Evolutionary conservation across 805 yeast species (phyloP), one percentile per base, ranked within the genome.

Genomic region (Lipomyces orientalis): DNA sequence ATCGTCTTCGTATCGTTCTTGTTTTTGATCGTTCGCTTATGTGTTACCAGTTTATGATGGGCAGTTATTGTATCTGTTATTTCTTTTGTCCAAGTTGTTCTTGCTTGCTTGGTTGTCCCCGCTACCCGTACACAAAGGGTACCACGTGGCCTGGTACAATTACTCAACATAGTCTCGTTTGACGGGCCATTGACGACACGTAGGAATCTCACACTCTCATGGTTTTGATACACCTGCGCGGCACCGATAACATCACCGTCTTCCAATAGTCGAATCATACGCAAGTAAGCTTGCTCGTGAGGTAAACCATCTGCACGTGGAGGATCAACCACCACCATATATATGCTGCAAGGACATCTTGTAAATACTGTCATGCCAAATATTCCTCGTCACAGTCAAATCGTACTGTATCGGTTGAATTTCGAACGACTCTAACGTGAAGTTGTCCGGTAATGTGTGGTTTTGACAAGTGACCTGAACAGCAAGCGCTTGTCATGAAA

Each of bases 201-300:
- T 14, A 39, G 46, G 46, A 14, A 39, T 39, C 46, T 39, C 46
- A 19, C 46, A 16, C 46, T 39, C 46, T 39, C 46, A 14, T 39
- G 19, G 19, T 39, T 39, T 16, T 25, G 29, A 25, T 25, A 25
- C 29, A 25, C 29, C 29, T 25, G 29, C 19, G 46, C 46, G 46
- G 46, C 46, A 39, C 46, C 46, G 19, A 14, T 39, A 39, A 16
- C 46, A 14, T 12, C 7, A 12, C 46, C 46, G 14, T 39, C 7
- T 39, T 39, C 46, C 46, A 39, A 39, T 39, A 39, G 46, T 39
- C 46, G 46, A 39, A 39, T 39, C 46, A 39, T 39, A 19, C 46
- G 46, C 46, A 39, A 14, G 46, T 39, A 39, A 39, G 46, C 46
- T 39, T 39, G 46, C 46, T 14, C 46, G 19, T 39, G 46, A 39